Base-by-base conservation (phyloP, 2,329 filamentous ascomycete genomes). In the Furcasterigmium sp. region DNA sequence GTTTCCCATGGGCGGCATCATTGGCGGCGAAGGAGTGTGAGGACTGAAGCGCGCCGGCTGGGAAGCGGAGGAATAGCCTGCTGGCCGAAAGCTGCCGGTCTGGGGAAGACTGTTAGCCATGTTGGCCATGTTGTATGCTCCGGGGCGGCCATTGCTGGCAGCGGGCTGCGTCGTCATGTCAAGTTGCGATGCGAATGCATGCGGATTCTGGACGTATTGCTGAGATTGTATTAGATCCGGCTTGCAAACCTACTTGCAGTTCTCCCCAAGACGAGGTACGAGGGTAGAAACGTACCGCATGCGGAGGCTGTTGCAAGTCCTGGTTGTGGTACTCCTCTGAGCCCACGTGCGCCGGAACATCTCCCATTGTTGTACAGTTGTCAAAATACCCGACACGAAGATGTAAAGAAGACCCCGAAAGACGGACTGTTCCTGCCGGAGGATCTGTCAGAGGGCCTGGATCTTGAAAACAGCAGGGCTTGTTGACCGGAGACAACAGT, bases 91-190 rank as follows among this genome's bases (percentile, higher is more conserved):
- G 7, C 53, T 56, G 39, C 39, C 30, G 19, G 58, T 47, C 26
- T 65, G 62, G 0, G 73, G 73, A 23, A 77, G 58, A 39, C 69
- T 56, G 48, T 61, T 67, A 23, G 60, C 58, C 63, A 78, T 66
- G 14, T 59, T 49, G 17, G 52, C 57, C 72, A 77, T 74, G 50
- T 71, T 73, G 56, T 72, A 78, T 8, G 64, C 58, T 5, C 63
- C 59, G 25, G 56, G 50, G 32, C 60, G 60, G 20, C 29, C 39
- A 21, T 37, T 53, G 51, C 13, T 54, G 52, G 51, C 41, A 26
- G 46, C 37, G 15, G 53, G 47, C 29, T 59, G 56, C 18, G 46
- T 42, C 36, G 60, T 50, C 63, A 72, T 69, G 43, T 70, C 67
- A 49, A 68, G 60, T 43, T 73, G 70, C 23, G 59, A 55, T 15